phyloP scores from a whole-genome alignment of 345 rosid species.

The Lumnitzera littorea region DNA sequence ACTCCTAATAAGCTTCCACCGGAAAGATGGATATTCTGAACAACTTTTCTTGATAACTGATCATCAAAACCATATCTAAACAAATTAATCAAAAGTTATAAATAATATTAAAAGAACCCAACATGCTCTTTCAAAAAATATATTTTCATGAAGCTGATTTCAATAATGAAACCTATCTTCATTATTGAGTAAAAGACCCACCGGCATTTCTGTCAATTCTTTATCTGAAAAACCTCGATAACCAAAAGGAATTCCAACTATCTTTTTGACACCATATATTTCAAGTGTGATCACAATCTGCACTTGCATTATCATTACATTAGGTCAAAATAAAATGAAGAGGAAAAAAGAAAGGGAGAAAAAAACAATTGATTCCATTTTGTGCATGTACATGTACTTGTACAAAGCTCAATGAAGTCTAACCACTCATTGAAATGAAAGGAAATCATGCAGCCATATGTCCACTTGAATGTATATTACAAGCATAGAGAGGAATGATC shows the following conservation, averaged over 20 bases:
- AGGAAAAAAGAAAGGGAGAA: too few species aligned
- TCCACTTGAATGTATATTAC: too few species aligned
- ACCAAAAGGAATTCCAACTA: conserved; percentile 93
- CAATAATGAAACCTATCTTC: background rate
- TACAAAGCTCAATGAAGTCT: too few species aligned
- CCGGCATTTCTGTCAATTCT: conserved; percentile 74
- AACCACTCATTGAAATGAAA: background rate
- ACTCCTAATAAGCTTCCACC: conserved; percentile 99
- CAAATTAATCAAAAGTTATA: conserved; percentile 6
- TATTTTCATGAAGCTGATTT: background rate
- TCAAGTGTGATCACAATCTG: conserved; percentile 96
- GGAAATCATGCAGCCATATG: too few species aligned
- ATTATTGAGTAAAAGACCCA: conserved; percentile 17
- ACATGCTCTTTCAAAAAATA: background rate
- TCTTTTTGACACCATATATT: conserved; percentile 90
- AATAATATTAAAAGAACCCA: background rate
- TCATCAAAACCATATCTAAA: conserved; percentile 13
- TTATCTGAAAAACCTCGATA: conserved; percentile 80
- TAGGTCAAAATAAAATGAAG: conserved; percentile 4
- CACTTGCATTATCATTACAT: conserved; percentile 11
- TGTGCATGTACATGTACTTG: too few species aligned
- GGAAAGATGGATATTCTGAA: conserved; percentile 93
- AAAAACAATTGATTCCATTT: too few species aligned
- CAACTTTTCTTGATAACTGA: conserved; percentile 90
- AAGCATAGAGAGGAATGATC: too few species aligned